Percentiles rank a stretch among this genome's conserved stretches.
Evolutionary conservation across 805 yeast species (phyloP).

Genomic region (Wickerhamiella brachini): DNA sequence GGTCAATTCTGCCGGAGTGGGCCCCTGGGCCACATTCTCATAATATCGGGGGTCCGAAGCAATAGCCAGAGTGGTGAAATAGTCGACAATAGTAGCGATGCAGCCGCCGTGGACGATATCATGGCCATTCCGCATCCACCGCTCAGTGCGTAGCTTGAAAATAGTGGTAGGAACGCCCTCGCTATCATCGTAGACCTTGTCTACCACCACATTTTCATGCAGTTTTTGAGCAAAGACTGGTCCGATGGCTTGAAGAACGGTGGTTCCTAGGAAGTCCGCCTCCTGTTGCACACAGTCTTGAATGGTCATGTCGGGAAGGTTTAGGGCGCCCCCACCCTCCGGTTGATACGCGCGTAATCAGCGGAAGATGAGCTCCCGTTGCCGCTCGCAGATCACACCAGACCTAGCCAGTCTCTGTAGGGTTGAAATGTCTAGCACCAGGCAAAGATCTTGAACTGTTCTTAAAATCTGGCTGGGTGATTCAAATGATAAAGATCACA

Average conservation of each 20-base stretch:
- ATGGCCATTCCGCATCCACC: constrained; percentile 15
- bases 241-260: not conserved
- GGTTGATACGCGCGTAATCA: too few relatives aligned
- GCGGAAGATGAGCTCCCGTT: too few relatives aligned
- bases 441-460: too few relatives aligned
- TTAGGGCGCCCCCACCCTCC: not conserved
- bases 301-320: not conserved
- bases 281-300: not conserved
- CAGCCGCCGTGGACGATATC: constrained; percentile 25
- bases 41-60: constrained; percentile 18
- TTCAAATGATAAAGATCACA: too few relatives aligned
- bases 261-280: not conserved
- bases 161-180: constrained; percentile 11
- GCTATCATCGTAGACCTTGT: constrained; percentile 7
- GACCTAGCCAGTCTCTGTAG: too few relatives aligned
- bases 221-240: constrained; percentile 4
- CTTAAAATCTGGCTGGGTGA: too few relatives aligned
- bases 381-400: too few relatives aligned
- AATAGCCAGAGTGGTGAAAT: constrained; percentile 14
- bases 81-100: constrained; percentile 20
- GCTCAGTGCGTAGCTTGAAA: constrained; percentile 15
- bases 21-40: constrained; percentile 8
- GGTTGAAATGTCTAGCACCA: too few relatives aligned
- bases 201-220: constrained; percentile 9
- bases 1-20: constrained; percentile 12